Evolutionary conservation across 192 early-diverging fungal genomes (phyloP).

Genomic region (Kappamyces sp.): DNA sequence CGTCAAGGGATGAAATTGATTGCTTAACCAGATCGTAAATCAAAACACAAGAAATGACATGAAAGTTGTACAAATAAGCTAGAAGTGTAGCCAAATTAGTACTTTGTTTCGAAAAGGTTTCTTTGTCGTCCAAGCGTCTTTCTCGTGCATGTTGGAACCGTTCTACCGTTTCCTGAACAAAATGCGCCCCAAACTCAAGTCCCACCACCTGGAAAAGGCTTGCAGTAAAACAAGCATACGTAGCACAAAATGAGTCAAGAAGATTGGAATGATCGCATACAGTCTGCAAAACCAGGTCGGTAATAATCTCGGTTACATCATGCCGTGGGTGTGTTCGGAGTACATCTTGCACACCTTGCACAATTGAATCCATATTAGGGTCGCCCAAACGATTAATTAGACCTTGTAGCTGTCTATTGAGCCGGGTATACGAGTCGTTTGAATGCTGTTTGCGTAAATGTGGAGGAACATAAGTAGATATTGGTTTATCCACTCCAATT

Average conservation of each 20-base stretch:
- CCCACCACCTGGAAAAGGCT: conserved; percentile 75
- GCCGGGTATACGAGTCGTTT: conserved; percentile 63
- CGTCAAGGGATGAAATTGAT: conserved; percentile 64
- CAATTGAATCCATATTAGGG: conserved; percentile 84
- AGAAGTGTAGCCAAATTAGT: conserved; percentile 76
- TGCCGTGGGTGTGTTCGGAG: conserved; percentile 63
- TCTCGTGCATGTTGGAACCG: conserved; percentile 16
- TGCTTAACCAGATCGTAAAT: conserved; percentile 79
- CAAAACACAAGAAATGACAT: conserved; percentile 66
- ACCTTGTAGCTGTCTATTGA: conserved; percentile 80
- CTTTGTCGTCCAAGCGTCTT: conserved; percentile 14
- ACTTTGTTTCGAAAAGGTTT: conserved; percentile 60
- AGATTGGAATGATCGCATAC: conserved; percentile 79
- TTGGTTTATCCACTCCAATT: not conserved
- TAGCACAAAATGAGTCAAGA: conserved; percentile 83
- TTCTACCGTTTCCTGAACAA: conserved; percentile 27
- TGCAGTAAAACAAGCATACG: conserved; percentile 82
- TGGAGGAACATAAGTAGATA: conserved; percentile 72
- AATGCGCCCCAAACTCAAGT: conserved; percentile 69
- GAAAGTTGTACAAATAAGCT: conserved; percentile 84
- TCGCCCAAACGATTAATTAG: conserved; percentile 84
- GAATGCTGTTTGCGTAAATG: conserved; percentile 66
- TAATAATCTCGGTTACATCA: conserved; percentile 81
- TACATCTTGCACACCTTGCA: conserved; percentile 69
- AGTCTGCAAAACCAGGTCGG: conserved; percentile 65